Conservation (phyloP, 1,284 basidiomycete genomes). For the Malassezia japonica region DNA sequence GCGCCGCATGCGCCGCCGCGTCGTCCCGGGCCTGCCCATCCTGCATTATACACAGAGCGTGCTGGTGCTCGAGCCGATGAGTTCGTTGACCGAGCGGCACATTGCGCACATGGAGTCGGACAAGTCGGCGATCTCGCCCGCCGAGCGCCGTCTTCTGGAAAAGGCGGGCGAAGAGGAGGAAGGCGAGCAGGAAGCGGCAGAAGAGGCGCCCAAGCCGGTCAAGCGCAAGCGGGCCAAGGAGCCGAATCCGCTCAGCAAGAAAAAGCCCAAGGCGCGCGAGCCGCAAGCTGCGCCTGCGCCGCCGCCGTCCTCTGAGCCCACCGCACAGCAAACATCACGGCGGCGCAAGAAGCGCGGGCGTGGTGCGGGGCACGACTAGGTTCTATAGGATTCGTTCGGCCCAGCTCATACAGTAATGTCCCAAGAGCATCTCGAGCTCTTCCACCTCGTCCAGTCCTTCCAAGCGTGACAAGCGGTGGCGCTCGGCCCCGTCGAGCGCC, state of each 20-base stretch:
- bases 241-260: constrained; percentile 84
- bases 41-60: constrained; percentile 44
- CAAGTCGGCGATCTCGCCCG: constrained; percentile 24
- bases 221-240: constrained; percentile 68
- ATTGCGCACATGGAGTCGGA: constrained; percentile 26
- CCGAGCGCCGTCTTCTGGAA: constrained; percentile 18
- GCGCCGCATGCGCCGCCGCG: constrained; percentile 21
- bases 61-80: constrained; percentile 46
- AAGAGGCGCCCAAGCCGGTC: constrained; percentile 27
- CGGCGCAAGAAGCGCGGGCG: constrained; percentile 16
- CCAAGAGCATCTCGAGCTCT: constrained; percentile 45
- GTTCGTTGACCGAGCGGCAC: constrained; percentile 25
- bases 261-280: constrained; percentile 56
- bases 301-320: neutral
- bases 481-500: neutral
- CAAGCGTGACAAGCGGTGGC: constrained; percentile 23
- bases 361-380: neutral
- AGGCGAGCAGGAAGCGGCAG: constrained; percentile 11
- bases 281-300: neutral
- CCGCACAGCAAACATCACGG: neutral
- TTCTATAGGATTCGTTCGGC: neutral
- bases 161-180: neutral
- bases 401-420: constrained; percentile 35
- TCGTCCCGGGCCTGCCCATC: constrained; percentile 31
- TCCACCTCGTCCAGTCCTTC: constrained; percentile 46